These are phyloP conservation scores for Sutorius eximius DNA, from an alignment of 1,284 basidiomycete species.

Conservation along the genomic window DNA sequence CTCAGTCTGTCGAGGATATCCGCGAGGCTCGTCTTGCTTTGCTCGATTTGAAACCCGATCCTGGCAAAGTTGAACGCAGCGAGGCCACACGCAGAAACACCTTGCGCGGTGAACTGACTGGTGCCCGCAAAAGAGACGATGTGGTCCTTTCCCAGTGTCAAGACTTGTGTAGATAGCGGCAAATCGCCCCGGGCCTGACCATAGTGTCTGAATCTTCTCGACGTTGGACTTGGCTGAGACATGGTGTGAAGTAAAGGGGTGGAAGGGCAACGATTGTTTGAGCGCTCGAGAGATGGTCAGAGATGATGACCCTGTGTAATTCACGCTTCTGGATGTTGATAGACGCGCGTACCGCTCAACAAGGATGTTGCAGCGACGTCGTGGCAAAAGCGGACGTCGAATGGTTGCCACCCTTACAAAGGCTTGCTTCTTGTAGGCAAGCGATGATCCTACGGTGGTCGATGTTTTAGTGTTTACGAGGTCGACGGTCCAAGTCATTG, in stretches of 20 bases:
- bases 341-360: neutral
- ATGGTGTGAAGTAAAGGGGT: slow-evolving; percentile 4
- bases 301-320: neutral
- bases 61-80: slow-evolving; percentile 63
- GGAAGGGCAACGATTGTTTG: neutral
- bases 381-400: neutral
- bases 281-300: neutral
- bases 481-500: too few species aligned
- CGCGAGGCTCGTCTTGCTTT: neutral
- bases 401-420: neutral
- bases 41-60: slow-evolving; percentile 32
- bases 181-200: neutral
- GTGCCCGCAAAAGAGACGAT: slow-evolving; percentile 45
- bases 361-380: neutral
- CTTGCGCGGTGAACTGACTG: slow-evolving; percentile 47
- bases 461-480: too few species aligned
- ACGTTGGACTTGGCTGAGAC: neutral
- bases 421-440: neutral
- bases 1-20: slow-evolving; percentile 24
- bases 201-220: neutral
- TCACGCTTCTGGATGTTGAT: neutral
- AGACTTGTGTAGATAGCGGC: slow-evolving; percentile 18
- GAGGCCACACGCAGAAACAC: slow-evolving; percentile 58
- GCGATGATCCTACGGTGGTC: too few species aligned
- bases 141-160: slow-evolving; percentile 26